A percentile compares a stretch with the other conserved stretches of the same genome.
Evolutionary conservation across 2,329 filamentous ascomycete species (phyloP).

Genomic region (Bipolaris bicolor): DNA sequence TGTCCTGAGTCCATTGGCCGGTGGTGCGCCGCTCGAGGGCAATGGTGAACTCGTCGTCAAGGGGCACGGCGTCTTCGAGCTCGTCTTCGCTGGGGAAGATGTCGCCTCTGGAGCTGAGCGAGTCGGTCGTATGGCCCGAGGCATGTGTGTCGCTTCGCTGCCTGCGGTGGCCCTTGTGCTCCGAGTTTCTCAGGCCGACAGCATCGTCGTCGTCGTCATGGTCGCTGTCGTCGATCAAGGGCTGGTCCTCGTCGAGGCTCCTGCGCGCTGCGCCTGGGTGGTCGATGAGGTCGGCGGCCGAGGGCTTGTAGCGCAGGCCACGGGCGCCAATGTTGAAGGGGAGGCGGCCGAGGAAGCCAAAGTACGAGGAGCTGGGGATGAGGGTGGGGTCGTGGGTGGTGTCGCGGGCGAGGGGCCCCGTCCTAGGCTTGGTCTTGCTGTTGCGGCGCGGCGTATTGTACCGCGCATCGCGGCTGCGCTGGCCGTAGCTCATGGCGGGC

Average conservation of each 20-base stretch:
- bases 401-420: conserved; percentile 28
- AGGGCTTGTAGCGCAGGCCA: conserved; percentile 85
- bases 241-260: conserved; percentile 67
- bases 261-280: conserved; percentile 68
- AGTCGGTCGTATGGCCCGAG: conserved; percentile 83
- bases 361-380: conserved; percentile 84
- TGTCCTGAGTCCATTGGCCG: conserved; percentile 66
- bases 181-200: conserved; percentile 14
- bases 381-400: conserved; percentile 73
- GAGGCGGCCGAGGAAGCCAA: conserved; percentile 82
- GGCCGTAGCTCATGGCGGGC: conserved; percentile 88
- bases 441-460: conserved; percentile 54
- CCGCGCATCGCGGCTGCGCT: conserved; percentile 58
- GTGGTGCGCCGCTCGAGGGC: conserved; percentile 75
- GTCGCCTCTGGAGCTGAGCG: conserved; percentile 85
- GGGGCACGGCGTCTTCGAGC: conserved; percentile 82
- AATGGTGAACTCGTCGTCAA: conserved; percentile 92
- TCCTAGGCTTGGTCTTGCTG: conserved; percentile 61
- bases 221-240: conserved; percentile 70
- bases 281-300: conserved; percentile 87
- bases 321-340: conserved; percentile 83
- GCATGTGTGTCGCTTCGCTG: conserved; percentile 79
- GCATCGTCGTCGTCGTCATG: conserved; percentile 53
- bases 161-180: conserved; percentile 53
- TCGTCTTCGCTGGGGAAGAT: conserved; percentile 91